phyloP scores from a whole-genome alignment of 164 flowering plant species.

The Aristolochia contorta region DNA sequence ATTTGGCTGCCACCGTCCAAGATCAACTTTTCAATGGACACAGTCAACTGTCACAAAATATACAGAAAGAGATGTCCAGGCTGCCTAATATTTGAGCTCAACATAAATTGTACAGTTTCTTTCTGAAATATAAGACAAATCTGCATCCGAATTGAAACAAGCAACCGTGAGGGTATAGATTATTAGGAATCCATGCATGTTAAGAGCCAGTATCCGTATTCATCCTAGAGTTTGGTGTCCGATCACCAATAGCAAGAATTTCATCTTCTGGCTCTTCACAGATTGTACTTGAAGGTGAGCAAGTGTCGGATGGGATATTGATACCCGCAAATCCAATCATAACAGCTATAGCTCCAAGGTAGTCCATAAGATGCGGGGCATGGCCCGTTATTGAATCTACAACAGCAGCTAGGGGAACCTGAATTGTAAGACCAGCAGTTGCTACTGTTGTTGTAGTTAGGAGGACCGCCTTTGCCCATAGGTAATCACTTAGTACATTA shows the following conservation, averaged over 20 bases:
- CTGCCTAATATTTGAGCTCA: no score
- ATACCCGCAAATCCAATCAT: conserved; percentile 81
- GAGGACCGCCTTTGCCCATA: conserved; percentile 96
- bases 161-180: no score
- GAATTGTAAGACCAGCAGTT: conserved; percentile 93
- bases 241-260: conserved; percentile 1
- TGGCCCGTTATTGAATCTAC: conserved; percentile 72
- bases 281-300: conserved; percentile 24
- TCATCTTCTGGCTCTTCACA: conserved; percentile 28
- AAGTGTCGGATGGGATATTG: conserved; percentile 55
- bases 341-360: conserved; percentile 74
- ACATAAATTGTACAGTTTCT: no score
- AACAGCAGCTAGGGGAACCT: conserved; percentile 86
- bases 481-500: conserved; percentile 88
- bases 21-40: no score
- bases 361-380: conserved; percentile 63
- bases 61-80: no score
- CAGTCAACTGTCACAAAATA: no score
- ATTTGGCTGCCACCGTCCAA: no score
- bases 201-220: no score
- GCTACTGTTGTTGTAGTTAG: conserved; percentile 89
- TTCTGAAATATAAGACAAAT: no score
- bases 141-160: no score
- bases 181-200: no score
- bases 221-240: no score